These are phyloP conservation scores for Nemania sp. DNA, from an alignment of 2,329 filamentous ascomycete species.

Conservation along the genomic window DNA sequence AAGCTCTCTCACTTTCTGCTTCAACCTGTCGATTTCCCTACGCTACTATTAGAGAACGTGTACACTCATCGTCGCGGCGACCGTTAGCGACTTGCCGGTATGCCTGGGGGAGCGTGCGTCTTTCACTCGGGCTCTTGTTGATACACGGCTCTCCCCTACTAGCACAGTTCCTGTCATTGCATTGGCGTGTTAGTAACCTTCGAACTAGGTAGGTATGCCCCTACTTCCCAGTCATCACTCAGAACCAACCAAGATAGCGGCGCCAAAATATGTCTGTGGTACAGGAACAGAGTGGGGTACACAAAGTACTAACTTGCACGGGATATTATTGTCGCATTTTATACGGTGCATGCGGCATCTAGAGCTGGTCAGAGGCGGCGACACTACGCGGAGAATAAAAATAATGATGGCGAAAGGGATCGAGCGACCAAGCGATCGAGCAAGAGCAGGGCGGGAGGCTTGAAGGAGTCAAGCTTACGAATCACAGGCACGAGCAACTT, in stretches of 20 bases:
- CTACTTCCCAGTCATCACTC: background rate
- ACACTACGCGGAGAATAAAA: background rate
- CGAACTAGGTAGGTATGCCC: background rate
- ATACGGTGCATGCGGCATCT: slow-evolving; percentile 47
- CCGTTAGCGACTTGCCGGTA: slow-evolving; percentile 30
- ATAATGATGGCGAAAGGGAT: no score
- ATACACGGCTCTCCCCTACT: slow-evolving; percentile 42
- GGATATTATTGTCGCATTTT: slow-evolving; percentile 46
- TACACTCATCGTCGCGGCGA: background rate
- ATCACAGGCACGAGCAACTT: slow-evolving; percentile 38
- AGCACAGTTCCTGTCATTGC: slow-evolving; percentile 40
- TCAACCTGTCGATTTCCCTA: slow-evolving; percentile 44
- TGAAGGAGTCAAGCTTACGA: slow-evolving; percentile 37
- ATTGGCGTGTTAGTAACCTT: slow-evolving; percentile 11
- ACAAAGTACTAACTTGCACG: slow-evolving; percentile 38
- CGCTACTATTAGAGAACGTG: slow-evolving; percentile 3
- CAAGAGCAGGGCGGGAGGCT: no score
- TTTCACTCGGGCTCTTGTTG: slow-evolving; percentile 39
- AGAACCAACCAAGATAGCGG: background rate
- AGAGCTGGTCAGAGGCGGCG: slow-evolving; percentile 11
- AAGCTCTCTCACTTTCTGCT: slow-evolving; percentile 40
- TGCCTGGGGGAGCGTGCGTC: slow-evolving; percentile 36
- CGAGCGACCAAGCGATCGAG: no score
- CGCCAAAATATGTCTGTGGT: background rate
- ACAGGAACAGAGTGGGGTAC: background rate